Percentiles rank a stretch among this genome's conserved stretches.
phyloP scores from a whole-genome alignment of 164 flowering plant species.

The Vitis vinifera region DNA sequence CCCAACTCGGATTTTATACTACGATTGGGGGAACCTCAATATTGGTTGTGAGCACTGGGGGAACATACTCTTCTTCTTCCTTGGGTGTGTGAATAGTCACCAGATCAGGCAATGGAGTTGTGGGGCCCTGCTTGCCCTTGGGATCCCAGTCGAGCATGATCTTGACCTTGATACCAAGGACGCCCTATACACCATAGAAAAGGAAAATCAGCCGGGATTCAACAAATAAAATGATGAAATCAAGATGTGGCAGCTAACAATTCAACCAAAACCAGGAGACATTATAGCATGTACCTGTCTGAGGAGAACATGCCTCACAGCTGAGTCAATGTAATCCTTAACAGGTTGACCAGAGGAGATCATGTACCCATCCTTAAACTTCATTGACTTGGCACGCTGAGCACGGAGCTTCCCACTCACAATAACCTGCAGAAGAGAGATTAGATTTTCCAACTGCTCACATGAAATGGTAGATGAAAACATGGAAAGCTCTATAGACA shows the following conservation, averaged over 20 bases:
- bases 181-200: constrained; percentile 23
- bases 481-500: neutral
- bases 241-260: neutral
- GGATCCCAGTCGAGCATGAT: constrained; percentile 49
- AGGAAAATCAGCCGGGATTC: neutral
- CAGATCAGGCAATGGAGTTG: constrained; percentile 33
- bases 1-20: neutral
- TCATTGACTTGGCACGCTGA: constrained; percentile 42
- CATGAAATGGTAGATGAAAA: neutral
- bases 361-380: constrained; percentile 45
- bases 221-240: neutral
- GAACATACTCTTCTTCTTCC: constrained; percentile 27
- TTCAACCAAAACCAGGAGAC: too few relatives aligned
- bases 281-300: constrained; percentile 24
- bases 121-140: constrained; percentile 36
- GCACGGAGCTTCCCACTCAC: constrained; percentile 45
- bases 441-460: neutral
- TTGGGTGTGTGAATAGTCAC: constrained; percentile 35
- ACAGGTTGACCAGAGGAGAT: constrained; percentile 38
- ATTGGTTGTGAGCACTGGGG: constrained; percentile 11
- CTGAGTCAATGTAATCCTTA: constrained; percentile 38
- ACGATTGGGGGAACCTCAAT: constrained; percentile 15
- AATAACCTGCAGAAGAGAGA: constrained; percentile 23
- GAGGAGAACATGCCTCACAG: constrained; percentile 37
- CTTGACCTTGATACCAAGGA: constrained; percentile 40